Evolutionary conservation across 2,329 filamentous ascomycete genomes (phyloP).

Genomic region (Penicillium frequentans): DNA sequence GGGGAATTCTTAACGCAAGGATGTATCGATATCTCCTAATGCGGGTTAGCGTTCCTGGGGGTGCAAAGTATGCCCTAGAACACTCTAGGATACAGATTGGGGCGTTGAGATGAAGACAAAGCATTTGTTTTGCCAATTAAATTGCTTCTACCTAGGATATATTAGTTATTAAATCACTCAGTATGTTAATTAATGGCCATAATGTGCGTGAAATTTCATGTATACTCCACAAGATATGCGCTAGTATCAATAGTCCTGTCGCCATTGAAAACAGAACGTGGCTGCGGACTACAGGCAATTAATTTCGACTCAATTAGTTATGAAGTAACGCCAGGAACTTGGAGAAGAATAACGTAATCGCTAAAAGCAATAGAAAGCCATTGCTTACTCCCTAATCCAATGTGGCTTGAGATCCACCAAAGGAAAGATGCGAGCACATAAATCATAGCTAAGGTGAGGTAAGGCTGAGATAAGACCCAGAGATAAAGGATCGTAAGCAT

Average conservation of each 20-base stretch:
- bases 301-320: not conserved
- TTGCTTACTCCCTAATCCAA: too few species aligned
- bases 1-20: slow-evolving; percentile 1
- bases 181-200: not conserved
- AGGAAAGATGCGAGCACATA: too few species aligned
- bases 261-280: not conserved
- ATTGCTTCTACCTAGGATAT: too few species aligned
- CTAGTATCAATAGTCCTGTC: not conserved
- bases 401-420: too few species aligned
- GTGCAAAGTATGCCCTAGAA: not conserved
- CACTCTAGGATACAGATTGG: not conserved
- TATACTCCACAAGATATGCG: not conserved
- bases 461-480: too few species aligned
- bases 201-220: not conserved
- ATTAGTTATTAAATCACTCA: not conserved
- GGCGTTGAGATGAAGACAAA: not conserved
- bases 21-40: slow-evolving; percentile 25
- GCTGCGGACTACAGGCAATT: not conserved
- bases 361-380: not conserved
- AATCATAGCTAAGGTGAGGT: too few species aligned
- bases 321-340: not conserved
- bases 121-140: too few species aligned
- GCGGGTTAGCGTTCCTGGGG: slow-evolving; percentile 15
- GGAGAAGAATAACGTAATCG: not conserved
- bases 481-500: not conserved